These are phyloP conservation scores for Daldinia decipiens DNA, from an alignment of 495 filamentous ascomycete species.

Conservation along the genomic window DNA sequence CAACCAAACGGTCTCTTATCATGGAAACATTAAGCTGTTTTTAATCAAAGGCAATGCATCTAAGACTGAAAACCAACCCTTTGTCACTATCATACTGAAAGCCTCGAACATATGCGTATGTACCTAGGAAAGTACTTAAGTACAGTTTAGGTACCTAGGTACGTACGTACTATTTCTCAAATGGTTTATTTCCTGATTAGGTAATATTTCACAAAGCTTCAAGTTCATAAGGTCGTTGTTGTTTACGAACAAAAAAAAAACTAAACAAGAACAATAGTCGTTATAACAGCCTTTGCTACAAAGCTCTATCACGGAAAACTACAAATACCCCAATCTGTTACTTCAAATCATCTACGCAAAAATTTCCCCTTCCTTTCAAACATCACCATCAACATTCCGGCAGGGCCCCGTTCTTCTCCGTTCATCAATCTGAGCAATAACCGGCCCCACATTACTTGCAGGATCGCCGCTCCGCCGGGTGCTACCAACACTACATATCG, in stretches of 20 bases:
- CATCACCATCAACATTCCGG: not conserved
- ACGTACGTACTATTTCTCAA: not conserved
- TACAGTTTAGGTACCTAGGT: not conserved
- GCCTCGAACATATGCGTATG: not conserved
- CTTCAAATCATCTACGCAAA: not conserved
- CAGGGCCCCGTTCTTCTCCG: not conserved
- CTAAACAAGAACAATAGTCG: not conserved
- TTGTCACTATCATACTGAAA: not conserved
- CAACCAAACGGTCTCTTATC: too few species aligned
- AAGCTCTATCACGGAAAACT: not conserved
- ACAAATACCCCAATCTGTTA: not conserved
- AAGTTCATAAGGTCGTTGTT: not conserved
- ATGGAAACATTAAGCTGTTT: too few species aligned
- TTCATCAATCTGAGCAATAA: slow-evolving; percentile 4
- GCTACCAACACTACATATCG: not conserved
- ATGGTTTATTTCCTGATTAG: not conserved
- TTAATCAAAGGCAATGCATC: too few species aligned
- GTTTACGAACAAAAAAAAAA: not conserved
- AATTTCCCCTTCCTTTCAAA: not conserved
- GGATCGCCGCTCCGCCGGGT: not conserved
- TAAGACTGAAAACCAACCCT: not conserved
- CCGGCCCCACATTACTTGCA: slow-evolving; percentile 8
- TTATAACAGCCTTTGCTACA: not conserved
- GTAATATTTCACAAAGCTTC: not conserved
- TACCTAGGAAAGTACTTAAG: not conserved